Evolutionary conservation across 805 yeast genomes (phyloP), one percentile per base, ranked within the genome.

Genomic region (Ogataea pilisensis): DNA sequence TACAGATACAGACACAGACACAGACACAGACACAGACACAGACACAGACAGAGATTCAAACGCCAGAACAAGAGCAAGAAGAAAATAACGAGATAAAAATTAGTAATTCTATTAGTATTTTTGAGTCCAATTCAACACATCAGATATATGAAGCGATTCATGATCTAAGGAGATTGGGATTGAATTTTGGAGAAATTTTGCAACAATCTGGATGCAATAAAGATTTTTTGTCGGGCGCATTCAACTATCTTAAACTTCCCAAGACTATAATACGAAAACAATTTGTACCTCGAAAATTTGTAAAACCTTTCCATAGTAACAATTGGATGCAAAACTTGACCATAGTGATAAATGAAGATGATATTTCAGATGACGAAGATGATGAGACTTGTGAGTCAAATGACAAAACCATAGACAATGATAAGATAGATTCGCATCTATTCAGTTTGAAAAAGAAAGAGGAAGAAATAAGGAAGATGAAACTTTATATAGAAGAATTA

Each of bases 271-370:
- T n/a, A 11, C 26, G 31, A 7, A 28, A 30, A 17, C 41, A 16
- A 14, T 13, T 18, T 12, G 17, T 17, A 33, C 35, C 24, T 14
- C 27, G 20, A 34, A 31, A 20, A 16, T 21, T n/a, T 13, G 8
- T 13, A 7, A 25, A 27, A 18, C 43, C 55, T 26, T 53, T 53
- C 30, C 45, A 50, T 33, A 39, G 43, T 34, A 35, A 25, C 22
- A 43, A 39, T n/a, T 55, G 58, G 57, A 32, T 46, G 26, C 31
- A 41, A 8, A 27, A 44, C 14, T 28, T 52, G 39, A 38, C 38
- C 8, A 42, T 55, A 7, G 51, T 42, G n/a, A 25, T 54, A 24
- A 49, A 49, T 32, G 58, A 78, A 50, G 87, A 75, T 43, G 52
- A 46, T n/a, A 14, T 25, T 24, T 45, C 43, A 9, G 85, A 82